Evolutionary conservation across 106 monocot genomes (phyloP).

Genomic region (Allium cepa): DNA sequence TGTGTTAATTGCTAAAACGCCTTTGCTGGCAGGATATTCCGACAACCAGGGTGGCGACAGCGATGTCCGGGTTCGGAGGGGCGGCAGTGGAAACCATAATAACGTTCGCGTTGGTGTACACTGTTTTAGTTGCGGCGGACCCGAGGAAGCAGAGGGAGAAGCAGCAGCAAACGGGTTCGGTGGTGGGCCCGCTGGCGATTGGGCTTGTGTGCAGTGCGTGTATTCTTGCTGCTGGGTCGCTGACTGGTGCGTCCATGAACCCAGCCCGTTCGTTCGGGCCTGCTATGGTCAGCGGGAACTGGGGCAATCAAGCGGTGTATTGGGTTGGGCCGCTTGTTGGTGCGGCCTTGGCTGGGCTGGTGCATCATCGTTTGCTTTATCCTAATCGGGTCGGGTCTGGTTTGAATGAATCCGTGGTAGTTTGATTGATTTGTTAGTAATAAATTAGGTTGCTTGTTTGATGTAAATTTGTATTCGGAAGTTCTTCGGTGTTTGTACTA

Average conservation of each 20-base stretch:
- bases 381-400: background rate
- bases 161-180: background rate
- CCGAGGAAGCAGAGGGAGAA: constrained; percentile 16
- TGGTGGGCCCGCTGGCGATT: constrained; percentile 25
- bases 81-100: constrained; percentile 38
- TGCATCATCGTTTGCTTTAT: constrained; percentile 41
- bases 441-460: no score
- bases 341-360: constrained; percentile 35
- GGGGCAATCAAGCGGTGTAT: constrained; percentile 65
- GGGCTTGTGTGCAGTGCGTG: constrained; percentile 40
- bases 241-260: constrained; percentile 80
- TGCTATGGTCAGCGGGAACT: constrained; percentile 49
- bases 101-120: constrained; percentile 63
- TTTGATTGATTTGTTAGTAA: no score
- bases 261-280: constrained; percentile 70
- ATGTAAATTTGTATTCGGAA: no score
- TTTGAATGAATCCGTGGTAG: background rate
- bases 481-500: no score
- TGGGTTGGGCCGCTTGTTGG: constrained; percentile 70
- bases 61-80: constrained; percentile 87
- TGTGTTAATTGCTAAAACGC: background rate
- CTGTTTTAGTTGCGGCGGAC: constrained; percentile 40
- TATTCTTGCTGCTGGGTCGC: constrained; percentile 49
- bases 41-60: constrained; percentile 52
- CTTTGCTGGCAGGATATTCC: constrained; percentile 48